Evolutionary conservation across 2,329 filamentous ascomycete genomes (phyloP), one percentile per base, ranked within the genome.

Genomic region (Ascomycota sp.): DNA sequence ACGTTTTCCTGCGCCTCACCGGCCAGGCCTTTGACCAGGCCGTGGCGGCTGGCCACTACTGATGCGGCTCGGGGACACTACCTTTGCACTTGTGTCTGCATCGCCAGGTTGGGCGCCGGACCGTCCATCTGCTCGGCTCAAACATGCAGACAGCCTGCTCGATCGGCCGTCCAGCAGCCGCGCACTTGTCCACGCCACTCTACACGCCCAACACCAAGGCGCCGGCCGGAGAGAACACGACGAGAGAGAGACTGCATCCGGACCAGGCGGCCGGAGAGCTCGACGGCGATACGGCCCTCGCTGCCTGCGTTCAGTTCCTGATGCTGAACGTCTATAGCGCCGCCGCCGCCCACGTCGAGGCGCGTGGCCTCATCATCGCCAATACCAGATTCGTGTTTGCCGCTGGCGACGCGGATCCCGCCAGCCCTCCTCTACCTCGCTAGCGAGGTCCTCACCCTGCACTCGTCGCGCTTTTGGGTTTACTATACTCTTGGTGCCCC

Each of bases 401-500:
- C 16, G 37, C 42, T 35, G 49, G 51, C 30, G 16, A 21, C 16
- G 16, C 16, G 16, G 16, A 21, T 21, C 72, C 76, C 42, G 62
- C 68, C 40, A 62, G 45, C 38, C 33, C 46, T 5, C 39, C 42
- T 52, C 6, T 43, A 49, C 25, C 40, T 54, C 34, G 71, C 83
- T 5, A 82, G 92, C 48, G 82, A 92, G 58, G 79, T 91, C 16
- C 58, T 92, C 38, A 91, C 82, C 7, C 82, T 82, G 2, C 76
- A 82, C 51, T 76, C 69, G 35, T 86, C 77, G 33, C 69, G 84
- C 11, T 92, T 92, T 63, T 95, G 86, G 84, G 73, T 74, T 1
- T 69, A 66, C 40, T 71, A 72, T 30, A 63, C 63, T 49, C 63
- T 49, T 50, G 48, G 34, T 65, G 72, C 48, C 55, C 78, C 12